phyloP scores from a whole-genome alignment of 2,329 filamentous ascomycete genomes.

The Cryphonectria radicalis region DNA sequence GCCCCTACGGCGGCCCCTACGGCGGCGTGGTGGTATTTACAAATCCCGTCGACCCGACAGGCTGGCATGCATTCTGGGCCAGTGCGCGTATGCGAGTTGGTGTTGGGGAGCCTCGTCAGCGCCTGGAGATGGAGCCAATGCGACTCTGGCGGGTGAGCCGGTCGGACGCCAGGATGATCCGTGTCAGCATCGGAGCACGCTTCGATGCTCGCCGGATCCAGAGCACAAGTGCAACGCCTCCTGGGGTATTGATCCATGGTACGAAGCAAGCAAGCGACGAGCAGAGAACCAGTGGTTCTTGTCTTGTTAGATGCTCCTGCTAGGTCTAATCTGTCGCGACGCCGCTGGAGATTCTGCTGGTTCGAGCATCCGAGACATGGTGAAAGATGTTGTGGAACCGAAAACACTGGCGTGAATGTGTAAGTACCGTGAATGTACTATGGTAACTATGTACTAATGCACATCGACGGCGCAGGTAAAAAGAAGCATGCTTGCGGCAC shows the following conservation, averaged over 20 bases:
- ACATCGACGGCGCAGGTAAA: not conserved
- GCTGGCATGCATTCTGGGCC: constrained; percentile 13
- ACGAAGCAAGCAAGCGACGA: not conserved
- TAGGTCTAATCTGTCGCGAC: not conserved
- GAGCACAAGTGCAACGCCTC: not conserved
- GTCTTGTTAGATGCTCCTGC: not conserved
- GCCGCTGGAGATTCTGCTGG: not conserved
- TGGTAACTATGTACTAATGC: not conserved
- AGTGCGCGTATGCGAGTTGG: not conserved
- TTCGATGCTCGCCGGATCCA: constrained; percentile 9
- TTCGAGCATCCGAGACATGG: not conserved
- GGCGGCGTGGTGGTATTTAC: constrained; percentile 2
- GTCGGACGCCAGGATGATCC: constrained; percentile 23
- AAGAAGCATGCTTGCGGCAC: too few relatives aligned
- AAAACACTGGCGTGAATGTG: not conserved
- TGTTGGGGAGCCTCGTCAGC: constrained; percentile 17
- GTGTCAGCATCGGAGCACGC: constrained; percentile 13
- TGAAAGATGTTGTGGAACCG: not conserved
- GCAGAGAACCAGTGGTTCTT: not conserved
- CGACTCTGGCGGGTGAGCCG: constrained; percentile 15
- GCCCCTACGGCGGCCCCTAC: not conserved
- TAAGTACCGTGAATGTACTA: not conserved
- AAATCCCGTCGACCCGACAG: constrained; percentile 22
- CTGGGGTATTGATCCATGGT: not conserved
- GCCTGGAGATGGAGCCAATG: constrained; percentile 17